These are phyloP conservation scores for Dothideomycetes sp. DNA, from an alignment of 2,329 filamentous ascomycete genomes.

Conservation along the genomic window DNA sequence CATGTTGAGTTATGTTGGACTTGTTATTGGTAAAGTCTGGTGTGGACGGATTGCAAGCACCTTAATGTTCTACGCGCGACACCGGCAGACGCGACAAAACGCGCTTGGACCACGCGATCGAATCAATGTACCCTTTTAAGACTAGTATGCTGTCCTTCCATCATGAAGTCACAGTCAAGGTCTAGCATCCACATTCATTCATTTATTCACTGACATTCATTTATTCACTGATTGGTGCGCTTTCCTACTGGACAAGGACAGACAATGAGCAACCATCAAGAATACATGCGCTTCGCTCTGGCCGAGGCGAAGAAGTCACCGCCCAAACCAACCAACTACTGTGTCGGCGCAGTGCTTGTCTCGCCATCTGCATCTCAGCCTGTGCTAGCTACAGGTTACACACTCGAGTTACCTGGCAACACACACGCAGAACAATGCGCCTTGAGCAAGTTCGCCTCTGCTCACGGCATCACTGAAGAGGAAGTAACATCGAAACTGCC, in stretches of 20 bases:
- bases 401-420: constrained; percentile 80
- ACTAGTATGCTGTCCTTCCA: no score
- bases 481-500: constrained; percentile 42
- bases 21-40: no score
- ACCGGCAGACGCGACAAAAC: no score
- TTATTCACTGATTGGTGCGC: no score
- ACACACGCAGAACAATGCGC: constrained; percentile 95
- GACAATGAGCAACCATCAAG: constrained; percentile 4
- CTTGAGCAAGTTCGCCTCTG: constrained; percentile 55
- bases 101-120: no score
- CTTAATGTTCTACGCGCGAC: no score
- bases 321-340: constrained; percentile 81
- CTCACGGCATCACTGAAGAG: constrained; percentile 37
- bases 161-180: no score
- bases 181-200: no score
- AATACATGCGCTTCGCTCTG: constrained; percentile 61
- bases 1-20: no score
- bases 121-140: no score
- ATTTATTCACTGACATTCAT: no score
- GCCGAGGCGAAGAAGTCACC: constrained; percentile 67
- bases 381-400: constrained; percentile 75
- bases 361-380: constrained; percentile 31
- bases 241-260: background rate
- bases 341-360: constrained; percentile 77
- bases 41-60: no score